Evolutionary conservation across 31 red algal genomes (phyloP).

Genomic region (Asparagopsis taxiformis): DNA sequence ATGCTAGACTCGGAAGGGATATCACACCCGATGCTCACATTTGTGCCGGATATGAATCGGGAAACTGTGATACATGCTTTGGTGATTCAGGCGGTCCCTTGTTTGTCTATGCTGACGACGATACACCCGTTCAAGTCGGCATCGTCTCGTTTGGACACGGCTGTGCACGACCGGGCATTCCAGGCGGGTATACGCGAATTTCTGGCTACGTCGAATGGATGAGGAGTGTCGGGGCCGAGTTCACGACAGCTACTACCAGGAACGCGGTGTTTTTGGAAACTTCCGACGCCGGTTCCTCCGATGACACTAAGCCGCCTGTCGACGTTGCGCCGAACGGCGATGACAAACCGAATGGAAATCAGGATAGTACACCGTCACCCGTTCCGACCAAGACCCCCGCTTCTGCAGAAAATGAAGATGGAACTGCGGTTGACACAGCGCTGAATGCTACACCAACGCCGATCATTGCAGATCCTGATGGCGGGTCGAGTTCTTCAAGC

Average conservation of each 20-base stretch:
- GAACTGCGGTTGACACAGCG: no score
- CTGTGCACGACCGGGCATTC: slow-evolving; percentile 32
- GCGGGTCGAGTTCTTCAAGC: no score
- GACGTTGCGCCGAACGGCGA: not conserved
- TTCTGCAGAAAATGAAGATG: no score
- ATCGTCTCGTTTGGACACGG: slow-evolving; percentile 28
- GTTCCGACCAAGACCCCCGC: no score
- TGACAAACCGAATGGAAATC: not conserved
- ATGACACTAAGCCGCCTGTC: not conserved
- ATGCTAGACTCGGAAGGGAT: slow-evolving; percentile 7
- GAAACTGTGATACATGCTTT: slow-evolving; percentile 35
- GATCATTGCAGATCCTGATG: no score
- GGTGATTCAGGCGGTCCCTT: slow-evolving; percentile 66
- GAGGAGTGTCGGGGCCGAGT: not conserved
- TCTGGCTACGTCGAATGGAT: slow-evolving; percentile 5
- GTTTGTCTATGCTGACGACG: slow-evolving; percentile 13
- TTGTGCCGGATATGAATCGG: slow-evolving; percentile 40
- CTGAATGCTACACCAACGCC: no score
- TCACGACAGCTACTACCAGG: not conserved
- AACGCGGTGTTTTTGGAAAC: slow-evolving; percentile 16
- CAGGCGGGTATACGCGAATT: slow-evolving; percentile 23
- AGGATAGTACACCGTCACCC: not conserved
- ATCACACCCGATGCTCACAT: slow-evolving; percentile 3
- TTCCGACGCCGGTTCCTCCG: not conserved
- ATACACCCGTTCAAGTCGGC: slow-evolving; percentile 44